Base-by-base conservation (phyloP, 225 moss, liverwort and hornwort species). In the Polytrichum commune region DNA sequence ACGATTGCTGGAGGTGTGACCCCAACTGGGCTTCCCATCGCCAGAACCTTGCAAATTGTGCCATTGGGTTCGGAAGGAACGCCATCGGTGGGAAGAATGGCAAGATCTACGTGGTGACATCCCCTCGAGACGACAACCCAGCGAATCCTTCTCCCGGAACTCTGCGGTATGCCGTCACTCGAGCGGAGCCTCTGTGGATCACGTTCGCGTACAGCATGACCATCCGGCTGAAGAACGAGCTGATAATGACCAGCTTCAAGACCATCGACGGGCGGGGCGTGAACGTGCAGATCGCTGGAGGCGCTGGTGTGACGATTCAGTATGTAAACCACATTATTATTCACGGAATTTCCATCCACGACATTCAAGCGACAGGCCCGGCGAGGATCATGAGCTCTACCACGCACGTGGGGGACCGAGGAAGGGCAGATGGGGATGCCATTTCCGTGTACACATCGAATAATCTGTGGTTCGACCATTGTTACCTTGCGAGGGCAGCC, bases 381-480 rank as follows among this genome's bases (percentile, higher is more conserved):
- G 91, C 23, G 2, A 74, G 66, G 27, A 80, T 93, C 28, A 88
- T 86, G 75, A 71, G 84, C 27, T 93, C 93, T 0, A 55, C 77
- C 1, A 30, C 23, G 7, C 93, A 93, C 53, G 86, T 88, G 1
- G 91, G 95, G 1, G 66, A 83, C 0, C 81, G 93, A 0, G 91
- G 88, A 0, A 56, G 58, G 0, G 24, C 79, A 1, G 91, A 91
- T 24, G 95, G 95, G 0, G 95, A 96, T 74, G 95, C 82, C 0
- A 81, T 96, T 55, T 89, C 74, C 25, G 74, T 96, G 8, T 90
- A 86, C 75, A 0, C 72, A 0, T 88, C 91, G 0, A 80, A 55
- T 4, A 62, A 96, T 64, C 66, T 96, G 5, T 96, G 95, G 95
- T 13, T 96, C 9, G 93, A 96, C 64, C 91, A 96, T 56, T 88